Evolutionary conservation across 306 rosid species (phyloP).

Genomic region (Cucurbita maxima): DNA sequence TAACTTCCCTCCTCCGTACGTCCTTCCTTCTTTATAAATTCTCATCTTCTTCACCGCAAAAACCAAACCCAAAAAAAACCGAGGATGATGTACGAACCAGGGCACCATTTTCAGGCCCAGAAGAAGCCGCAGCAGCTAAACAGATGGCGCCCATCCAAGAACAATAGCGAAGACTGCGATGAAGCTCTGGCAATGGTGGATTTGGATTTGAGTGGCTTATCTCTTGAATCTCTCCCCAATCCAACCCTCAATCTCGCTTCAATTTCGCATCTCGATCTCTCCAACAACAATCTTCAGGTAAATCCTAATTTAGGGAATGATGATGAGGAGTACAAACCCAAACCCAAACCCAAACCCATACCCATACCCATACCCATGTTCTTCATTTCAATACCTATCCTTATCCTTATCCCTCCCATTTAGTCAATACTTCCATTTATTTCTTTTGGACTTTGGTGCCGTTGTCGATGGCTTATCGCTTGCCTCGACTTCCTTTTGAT

Average conservation of each 20-base stretch:
- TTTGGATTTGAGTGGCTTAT: constrained; percentile 66
- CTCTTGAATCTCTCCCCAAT: constrained; percentile 52
- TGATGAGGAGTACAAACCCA: no score
- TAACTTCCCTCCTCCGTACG: constrained; percentile 16
- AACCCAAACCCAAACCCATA: no score
- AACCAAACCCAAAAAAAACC: not conserved
- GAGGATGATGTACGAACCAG: not conserved
- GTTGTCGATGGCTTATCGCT: not conserved
- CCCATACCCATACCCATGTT: no score
- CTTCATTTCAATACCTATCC: not conserved
- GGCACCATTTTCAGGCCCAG: not conserved
- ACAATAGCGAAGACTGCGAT: not conserved
- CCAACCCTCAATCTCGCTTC: constrained; percentile 48
- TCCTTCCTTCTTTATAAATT: not conserved
- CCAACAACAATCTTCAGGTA: constrained; percentile 87
- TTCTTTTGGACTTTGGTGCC: not conserved
- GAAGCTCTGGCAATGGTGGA: constrained; percentile 19
- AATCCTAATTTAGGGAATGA: no score
- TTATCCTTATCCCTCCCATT: not conserved
- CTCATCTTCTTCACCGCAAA: not conserved
- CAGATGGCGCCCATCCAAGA: not conserved
- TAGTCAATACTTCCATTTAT: not conserved
- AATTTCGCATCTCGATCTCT: constrained; percentile 67
- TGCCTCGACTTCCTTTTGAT: no score
- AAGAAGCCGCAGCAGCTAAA: not conserved